Percentiles rank a stretch among this genome's conserved stretches.
phyloP scores from a whole-genome alignment of 208 protist genomes.

The Angomonas deanei region DNA sequence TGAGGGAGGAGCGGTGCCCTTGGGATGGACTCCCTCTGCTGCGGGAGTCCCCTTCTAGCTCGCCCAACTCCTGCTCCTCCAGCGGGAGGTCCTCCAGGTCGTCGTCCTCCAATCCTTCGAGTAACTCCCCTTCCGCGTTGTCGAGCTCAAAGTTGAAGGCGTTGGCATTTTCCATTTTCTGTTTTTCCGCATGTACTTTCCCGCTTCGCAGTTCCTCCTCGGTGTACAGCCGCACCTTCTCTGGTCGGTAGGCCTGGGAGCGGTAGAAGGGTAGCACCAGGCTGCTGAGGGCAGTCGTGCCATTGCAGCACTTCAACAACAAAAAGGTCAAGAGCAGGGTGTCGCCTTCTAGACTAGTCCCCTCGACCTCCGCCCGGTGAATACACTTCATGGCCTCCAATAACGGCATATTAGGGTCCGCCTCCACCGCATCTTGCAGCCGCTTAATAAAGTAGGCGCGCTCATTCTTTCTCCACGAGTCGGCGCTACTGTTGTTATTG shows the following conservation, averaged over 20 bases:
- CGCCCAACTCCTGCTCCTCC: not conserved
- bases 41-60: slow-evolving; percentile 1
- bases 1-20: slow-evolving; percentile 10
- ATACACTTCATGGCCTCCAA: slow-evolving; percentile 73
- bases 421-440: slow-evolving; percentile 35
- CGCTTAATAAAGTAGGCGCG: slow-evolving; percentile 68
- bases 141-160: slow-evolving; percentile 32
- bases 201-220: not conserved
- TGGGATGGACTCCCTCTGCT: not conserved
- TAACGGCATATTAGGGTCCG: slow-evolving; percentile 21
- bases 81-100: not conserved
- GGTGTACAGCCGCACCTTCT: slow-evolving; percentile 12
- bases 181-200: not conserved
- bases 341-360: slow-evolving; percentile 62
- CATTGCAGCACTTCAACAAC: slow-evolving; percentile 58
- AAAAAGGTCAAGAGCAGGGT: slow-evolving; percentile 55
- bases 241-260: slow-evolving; percentile 40
- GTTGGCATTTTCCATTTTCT: slow-evolving; percentile 6
- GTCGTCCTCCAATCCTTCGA: slow-evolving; percentile 22
- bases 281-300: slow-evolving; percentile 37
- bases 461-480: slow-evolving; percentile 28
- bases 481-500: not conserved
- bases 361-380: slow-evolving; percentile 78
- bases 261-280: slow-evolving; percentile 41
- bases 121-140: slow-evolving; percentile 17